Evolutionary conservation across 106 monocot genomes (phyloP).

Genomic region (Agapanthus africanus): DNA sequence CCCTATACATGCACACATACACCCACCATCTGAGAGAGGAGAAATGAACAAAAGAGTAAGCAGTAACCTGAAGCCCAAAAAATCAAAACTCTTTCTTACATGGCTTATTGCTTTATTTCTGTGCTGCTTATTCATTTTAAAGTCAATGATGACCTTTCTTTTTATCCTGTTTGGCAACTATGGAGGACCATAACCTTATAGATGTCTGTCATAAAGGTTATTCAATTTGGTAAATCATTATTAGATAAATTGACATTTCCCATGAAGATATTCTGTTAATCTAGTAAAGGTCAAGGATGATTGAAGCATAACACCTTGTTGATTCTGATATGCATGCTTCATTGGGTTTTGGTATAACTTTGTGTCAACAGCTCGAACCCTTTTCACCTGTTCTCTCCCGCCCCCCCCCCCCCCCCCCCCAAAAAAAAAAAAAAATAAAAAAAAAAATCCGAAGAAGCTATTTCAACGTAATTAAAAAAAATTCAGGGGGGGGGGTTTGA

Average conservation of each 20-base stretch:
- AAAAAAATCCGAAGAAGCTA: neutral
- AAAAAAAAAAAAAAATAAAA: too few relatives aligned
- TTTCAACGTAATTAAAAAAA: too few relatives aligned
- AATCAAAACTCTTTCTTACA: neutral
- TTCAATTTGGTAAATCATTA: neutral
- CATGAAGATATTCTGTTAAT: too few relatives aligned
- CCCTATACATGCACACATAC: too few relatives aligned
- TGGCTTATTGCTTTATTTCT: neutral
- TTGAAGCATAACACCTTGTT: neutral
- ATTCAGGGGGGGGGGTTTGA: too few relatives aligned
- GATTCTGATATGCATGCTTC: neutral
- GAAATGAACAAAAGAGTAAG: too few relatives aligned
- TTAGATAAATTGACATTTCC: neutral
- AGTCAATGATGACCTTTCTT: neutral
- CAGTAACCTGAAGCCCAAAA: neutral
- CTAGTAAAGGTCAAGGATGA: neutral
- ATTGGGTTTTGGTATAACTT: neutral
- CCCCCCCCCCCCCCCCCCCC: too few relatives aligned
- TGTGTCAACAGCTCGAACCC: neutral
- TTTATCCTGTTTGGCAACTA: too few relatives aligned
- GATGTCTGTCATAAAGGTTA: neutral
- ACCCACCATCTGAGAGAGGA: too few relatives aligned
- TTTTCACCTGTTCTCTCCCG: neutral
- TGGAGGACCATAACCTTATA: too few relatives aligned
- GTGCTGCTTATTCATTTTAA: neutral